phyloP scores from a whole-genome alignment of 495 filamentous ascomycete species.

The Penicillium pancosmium region DNA sequence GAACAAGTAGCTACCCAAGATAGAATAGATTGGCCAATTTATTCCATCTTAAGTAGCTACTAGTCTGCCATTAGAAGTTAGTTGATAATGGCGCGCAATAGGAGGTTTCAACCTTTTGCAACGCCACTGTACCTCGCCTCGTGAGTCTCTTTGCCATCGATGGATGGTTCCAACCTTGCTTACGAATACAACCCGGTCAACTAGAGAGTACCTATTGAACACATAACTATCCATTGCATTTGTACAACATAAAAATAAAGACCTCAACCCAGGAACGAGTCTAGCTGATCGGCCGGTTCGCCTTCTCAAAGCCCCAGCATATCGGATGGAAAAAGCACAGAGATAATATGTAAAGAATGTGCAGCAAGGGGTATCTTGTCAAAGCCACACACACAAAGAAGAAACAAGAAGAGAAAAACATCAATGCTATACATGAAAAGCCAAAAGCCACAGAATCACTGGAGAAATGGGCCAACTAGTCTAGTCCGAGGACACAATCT shows the following conservation, averaged over 20 bases:
- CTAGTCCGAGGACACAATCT: conserved; percentile 30
- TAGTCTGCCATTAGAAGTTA: too few species aligned
- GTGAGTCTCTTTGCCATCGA: too few species aligned
- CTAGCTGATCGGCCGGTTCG: neutral
- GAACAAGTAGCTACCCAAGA: too few species aligned
- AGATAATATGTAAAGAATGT: conserved; percentile 10
- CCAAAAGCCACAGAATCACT: neutral
- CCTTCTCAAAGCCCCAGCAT: neutral
- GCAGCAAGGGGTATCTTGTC: conserved; percentile 22
- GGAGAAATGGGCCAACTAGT: too few species aligned
- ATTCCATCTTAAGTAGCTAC: too few species aligned
- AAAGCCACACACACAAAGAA: conserved; percentile 17
- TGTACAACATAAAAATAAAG: neutral
- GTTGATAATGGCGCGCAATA: too few species aligned
- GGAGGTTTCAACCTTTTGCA: too few species aligned
- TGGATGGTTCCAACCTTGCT: too few species aligned
- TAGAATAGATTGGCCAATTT: too few species aligned
- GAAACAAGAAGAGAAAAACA: conserved; percentile 5
- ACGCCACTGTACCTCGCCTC: too few species aligned
- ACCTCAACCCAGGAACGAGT: neutral
- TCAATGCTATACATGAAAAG: neutral
- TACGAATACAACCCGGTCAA: too few species aligned
- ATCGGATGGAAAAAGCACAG: neutral
- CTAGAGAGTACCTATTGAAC: too few species aligned
- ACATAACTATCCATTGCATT: neutral